A percentile compares a stretch with the other conserved stretches of the same genome.
phyloP scores from a whole-genome alignment of 345 rosid species.

The Moricandia arvensis region DNA sequence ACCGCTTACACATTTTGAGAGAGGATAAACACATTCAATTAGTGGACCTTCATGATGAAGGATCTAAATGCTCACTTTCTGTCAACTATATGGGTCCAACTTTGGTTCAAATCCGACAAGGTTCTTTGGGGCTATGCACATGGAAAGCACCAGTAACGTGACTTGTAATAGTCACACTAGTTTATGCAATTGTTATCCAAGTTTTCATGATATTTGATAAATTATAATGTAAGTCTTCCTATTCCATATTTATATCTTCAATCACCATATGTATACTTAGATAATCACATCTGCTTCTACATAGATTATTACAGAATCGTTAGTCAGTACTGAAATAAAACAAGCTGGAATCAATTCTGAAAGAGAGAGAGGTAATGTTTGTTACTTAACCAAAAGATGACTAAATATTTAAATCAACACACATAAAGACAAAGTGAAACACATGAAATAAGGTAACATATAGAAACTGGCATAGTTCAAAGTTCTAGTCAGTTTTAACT shows the following conservation, averaged over 20 bases:
- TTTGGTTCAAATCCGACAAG: not conserved
- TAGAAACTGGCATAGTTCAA: not conserved
- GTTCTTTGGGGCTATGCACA: not conserved
- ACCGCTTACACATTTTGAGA: not conserved
- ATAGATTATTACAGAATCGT: not conserved
- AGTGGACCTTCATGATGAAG: not conserved
- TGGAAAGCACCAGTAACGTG: not conserved
- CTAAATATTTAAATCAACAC: too few relatives aligned
- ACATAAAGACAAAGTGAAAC: too few relatives aligned
- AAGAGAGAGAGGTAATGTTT: not conserved
- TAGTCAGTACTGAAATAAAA: not conserved
- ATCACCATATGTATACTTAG: not conserved
- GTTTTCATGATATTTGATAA: not conserved
- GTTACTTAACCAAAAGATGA: not conserved
- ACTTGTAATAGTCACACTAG: not conserved
- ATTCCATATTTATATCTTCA: not conserved
- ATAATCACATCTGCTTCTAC: not conserved
- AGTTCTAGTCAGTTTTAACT: conserved; percentile 31
- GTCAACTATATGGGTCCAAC: not conserved
- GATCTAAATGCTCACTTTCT: not conserved
- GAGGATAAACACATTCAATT: not conserved
- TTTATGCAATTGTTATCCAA: too few relatives aligned
- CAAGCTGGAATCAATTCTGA: not conserved
- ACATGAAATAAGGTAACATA: not conserved
- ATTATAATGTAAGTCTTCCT: not conserved